Evolutionary conservation across 1,139 yeast genomes (phyloP).

Genomic region (Geotrichum phurueaensis): DNA sequence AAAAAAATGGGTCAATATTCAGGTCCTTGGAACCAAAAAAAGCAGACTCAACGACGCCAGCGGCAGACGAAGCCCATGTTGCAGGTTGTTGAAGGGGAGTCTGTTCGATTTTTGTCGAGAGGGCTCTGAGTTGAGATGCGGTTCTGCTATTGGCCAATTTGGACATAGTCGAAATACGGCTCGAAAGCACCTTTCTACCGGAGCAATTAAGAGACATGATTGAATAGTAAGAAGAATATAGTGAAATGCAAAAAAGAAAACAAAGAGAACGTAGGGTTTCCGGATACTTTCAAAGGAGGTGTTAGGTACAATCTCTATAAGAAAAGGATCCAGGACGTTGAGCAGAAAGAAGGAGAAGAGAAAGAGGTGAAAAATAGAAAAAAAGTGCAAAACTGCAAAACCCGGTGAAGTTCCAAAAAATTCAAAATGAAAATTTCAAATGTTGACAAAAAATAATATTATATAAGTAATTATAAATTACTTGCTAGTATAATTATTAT

Average conservation of each 20-base stretch:
- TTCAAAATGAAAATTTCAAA: not conserved
- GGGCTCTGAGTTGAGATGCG: conserved; percentile 1
- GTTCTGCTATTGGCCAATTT: conserved; percentile 12
- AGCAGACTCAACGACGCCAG: not conserved
- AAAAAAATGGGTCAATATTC: not conserved
- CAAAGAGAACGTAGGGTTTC: not conserved
- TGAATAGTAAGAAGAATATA: not conserved
- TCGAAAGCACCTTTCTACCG: not conserved
- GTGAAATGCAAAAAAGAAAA: not conserved
- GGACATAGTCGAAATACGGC: not conserved
- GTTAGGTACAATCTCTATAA: not conserved
- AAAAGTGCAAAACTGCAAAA: not conserved
- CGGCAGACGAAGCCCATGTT: not conserved
- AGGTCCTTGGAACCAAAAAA: not conserved
- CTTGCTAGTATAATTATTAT: not conserved
- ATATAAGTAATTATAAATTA: not conserved
- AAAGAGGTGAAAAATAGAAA: not conserved
- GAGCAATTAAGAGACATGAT: conserved; percentile 7
- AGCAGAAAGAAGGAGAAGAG: not conserved
- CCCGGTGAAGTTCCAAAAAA: not conserved
- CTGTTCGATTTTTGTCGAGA: not conserved
- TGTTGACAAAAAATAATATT: not conserved
- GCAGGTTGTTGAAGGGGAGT: not conserved
- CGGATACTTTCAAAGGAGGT: not conserved
- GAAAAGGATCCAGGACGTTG: not conserved